Evolutionary conservation across 164 flowering plant species (phyloP), one percentile per base, ranked within the genome.

Genomic region (Vitis riparia): DNA sequence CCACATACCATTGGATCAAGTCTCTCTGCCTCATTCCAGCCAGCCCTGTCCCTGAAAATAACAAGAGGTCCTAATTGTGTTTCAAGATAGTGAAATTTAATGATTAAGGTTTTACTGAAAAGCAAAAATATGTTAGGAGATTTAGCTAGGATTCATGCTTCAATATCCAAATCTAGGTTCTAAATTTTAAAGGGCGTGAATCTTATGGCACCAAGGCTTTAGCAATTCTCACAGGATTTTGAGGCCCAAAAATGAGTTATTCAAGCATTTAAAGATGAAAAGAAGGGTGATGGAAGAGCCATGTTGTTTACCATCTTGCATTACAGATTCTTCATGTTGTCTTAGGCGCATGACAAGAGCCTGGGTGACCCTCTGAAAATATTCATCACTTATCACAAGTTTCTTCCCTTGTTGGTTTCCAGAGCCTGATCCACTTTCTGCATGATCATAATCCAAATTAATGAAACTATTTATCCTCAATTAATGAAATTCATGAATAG

Each of bases 21-120:
- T 95, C 99, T 58, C 79, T 80, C 79, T 95, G 99, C 78, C 90
- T 88, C 94, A 93, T 91, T 64, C 99, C 99, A 73, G 91, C 89
- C 74, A 95, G 75, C 12, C 88, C 97, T 49, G 78, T 77, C 69
- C 93, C 99, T 91, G 81, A 47, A 85, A 67, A 65, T 55, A 53
- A 17, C 8, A 11, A 14, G 29, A 13, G 63, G 13, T 6, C 47
- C 51, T 51, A 59, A 29, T 50, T 23, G 15, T 56, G 12, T 57
- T 64, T 55, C 30, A 55, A 30, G 52, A 68, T 2, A 8, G 47
- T 27, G 44, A 51, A 3, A 51, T 51, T 30, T 11, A 32, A 23
- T 56, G 32, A 15, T 47, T 17, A 11, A 3, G 44, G 44, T 37
- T 37, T 37, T 37, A 37, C 44, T 37, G 44, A 37, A 37, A 37